Evolutionary conservation across 495 filamentous ascomycete genomes (phyloP), one percentile per base, ranked within the genome.

Genomic region (Penicillium samsonianum): DNA sequence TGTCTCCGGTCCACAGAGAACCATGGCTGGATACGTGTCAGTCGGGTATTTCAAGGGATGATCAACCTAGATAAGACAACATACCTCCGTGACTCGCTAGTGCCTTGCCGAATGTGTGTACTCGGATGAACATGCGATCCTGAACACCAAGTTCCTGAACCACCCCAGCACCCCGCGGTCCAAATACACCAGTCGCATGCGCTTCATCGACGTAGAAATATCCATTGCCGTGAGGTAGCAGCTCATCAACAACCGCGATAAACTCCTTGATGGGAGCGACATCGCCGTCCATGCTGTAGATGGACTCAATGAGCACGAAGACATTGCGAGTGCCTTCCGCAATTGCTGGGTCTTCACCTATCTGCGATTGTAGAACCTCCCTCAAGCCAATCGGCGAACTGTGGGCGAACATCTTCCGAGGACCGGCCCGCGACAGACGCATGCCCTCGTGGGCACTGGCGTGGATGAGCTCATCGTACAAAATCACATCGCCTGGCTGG

Each of bases 211-310:
- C 85, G 35, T 90, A 77, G 19, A 92, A 79, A 64, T 89, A 80
- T 5, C 80, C 87, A 65, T 89, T 89, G 3, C 74, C 73, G 0
- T 44, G 41, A 6, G 84, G 83, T 0, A 91, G 73, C 5, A 83
- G 58, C 2, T 69, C 66, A 49, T 91, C 80, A 0, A 87, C 82
- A 1, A 80, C 62, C 7, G 73, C 62, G 2, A 88, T 74, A 35
- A 92, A 80, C 22, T 84, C 75, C 16, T 66, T 61, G 16, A 94
- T 72, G 0, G 87, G 88, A 10, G 81, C 82, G 9, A 90, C 63
- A 69, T 92, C 89, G 0, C 90, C 90, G 65, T 93, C 89, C 90
- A 94, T 94, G 53, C 86, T 90, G 67, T 94, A 94, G n/a, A 92
- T 72, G 2, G 81, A 80, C 64, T 94, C 90, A 1, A 92, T 75